phyloP scores from a whole-genome alignment of 306 rosid species.

The Citrullus mucosospermus region DNA sequence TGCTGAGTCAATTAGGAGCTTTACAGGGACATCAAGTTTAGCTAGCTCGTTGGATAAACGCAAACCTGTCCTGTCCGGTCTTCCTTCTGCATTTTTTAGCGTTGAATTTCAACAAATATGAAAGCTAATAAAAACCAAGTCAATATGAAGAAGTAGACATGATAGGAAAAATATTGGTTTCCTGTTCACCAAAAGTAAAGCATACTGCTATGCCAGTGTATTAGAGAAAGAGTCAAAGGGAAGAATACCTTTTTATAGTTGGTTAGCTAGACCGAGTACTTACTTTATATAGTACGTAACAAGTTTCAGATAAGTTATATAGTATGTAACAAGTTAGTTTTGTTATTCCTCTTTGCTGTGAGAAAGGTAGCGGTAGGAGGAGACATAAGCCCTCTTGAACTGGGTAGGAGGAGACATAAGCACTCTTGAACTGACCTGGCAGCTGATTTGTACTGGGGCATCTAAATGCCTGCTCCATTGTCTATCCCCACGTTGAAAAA shows the following conservation, averaged over 20 bases:
- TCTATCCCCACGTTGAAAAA: background rate
- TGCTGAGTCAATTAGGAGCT: conserved; percentile 89
- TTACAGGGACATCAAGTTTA: conserved; percentile 83
- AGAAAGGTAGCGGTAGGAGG: background rate
- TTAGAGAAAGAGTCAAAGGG: background rate
- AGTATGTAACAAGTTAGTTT: background rate
- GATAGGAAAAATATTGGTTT: background rate
- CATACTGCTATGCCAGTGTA: background rate
- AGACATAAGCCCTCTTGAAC: background rate
- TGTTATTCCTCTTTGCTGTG: background rate
- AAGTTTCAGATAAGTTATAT: background rate
- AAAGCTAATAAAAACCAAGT: background rate
- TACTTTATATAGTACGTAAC: background rate
- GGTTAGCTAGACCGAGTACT: background rate
- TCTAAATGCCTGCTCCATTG: background rate
- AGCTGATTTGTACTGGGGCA: background rate
- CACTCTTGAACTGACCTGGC: background rate
- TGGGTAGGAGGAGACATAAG: background rate
- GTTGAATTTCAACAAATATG: background rate
- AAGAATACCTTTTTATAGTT: background rate
- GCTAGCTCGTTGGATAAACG: conserved; percentile 65
- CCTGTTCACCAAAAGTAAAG: background rate
- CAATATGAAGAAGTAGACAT: background rate
- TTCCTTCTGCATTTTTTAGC: conserved; percentile 63
- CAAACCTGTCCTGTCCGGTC: conserved; percentile 80